Base-by-base conservation (phyloP, 2,329 filamentous ascomycete genomes). In the Fonsecaea monophora region DNA sequence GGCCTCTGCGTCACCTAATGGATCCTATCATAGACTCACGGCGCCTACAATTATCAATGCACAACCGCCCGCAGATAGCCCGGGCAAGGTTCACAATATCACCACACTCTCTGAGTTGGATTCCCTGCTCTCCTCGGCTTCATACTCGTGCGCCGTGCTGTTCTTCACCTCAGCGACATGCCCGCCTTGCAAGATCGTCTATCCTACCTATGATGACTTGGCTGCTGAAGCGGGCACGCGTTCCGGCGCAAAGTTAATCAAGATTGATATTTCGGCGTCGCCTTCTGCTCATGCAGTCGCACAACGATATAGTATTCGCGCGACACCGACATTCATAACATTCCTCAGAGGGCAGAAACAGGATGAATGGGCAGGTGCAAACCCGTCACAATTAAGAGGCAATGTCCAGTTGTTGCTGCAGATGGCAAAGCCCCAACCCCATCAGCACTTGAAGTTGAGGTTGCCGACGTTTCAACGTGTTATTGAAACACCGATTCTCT, bases 121-220 rank as follows among this genome's bases (percentile, higher is more conserved):
- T 42, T 80, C 80, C 18, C 79, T 89, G 1, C 81, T 95, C 5
- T 76, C 80, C 0, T 80, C 81, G 1, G 90, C 91, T 0, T 83
- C 83, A 34, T 82, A 85, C 4, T 89, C 90, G 0, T 92, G 90
- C 67, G 92, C 92, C 0, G 86, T 94, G 42, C 85, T 97, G 64
- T 97, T 97, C 82, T 98, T 98, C 80, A 97, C 94, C 0, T 96
- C 92, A 3, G 87, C 90, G 1, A 95, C 90, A 2, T 97, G 94
- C 75, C 86, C 88, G 0, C 93, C 94, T 0, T 97, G 94, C 84
- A 94, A 91, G 77, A 80, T 87, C 15, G 85, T 94, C 1, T 96
- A 97, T 73, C 92, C 94, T 0, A 79, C 89, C 0, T 98, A 92
- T 74, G 90, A 96, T 68, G 84, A 92, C 70, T 82, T 97, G 0